A percentile compares a stretch with the other conserved stretches of the same genome.
Evolutionary conservation across 306 rosid species (phyloP).

Genomic region (Pyrus bretschneideri): DNA sequence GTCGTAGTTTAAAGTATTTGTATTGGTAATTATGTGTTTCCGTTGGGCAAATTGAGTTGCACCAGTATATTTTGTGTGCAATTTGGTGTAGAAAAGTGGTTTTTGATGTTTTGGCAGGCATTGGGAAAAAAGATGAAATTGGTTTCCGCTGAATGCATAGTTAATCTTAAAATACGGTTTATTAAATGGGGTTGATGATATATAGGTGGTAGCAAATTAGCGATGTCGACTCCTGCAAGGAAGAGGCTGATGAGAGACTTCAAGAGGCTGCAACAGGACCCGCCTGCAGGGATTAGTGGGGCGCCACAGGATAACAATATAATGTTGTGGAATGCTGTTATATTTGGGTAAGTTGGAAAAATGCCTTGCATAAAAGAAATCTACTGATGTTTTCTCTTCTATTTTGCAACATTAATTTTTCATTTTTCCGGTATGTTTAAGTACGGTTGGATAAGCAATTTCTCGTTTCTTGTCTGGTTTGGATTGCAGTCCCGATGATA

Average conservation of each 20-base stretch:
- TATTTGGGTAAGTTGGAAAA: conserved; percentile 67
- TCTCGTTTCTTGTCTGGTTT: conserved; percentile 54
- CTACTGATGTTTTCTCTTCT: neutral
- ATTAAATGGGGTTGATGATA: conserved; percentile 1
- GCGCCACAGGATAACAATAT: conserved; percentile 95
- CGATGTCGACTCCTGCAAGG: conserved; percentile 88
- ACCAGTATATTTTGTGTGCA: neutral
- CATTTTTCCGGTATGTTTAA: neutral
- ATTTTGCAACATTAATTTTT: neutral
- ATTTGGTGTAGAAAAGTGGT: neutral
- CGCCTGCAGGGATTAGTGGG: conserved; percentile 94
- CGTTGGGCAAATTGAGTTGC: neutral
- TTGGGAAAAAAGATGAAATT: neutral
- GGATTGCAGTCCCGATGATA: conserved; percentile 86
- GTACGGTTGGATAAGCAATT: conserved; percentile 35
- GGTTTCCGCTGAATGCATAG: neutral
- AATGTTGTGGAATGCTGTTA: conserved; percentile 96
- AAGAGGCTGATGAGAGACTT: conserved; percentile 95
- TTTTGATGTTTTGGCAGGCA: neutral
- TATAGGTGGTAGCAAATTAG: conserved; percentile 1
- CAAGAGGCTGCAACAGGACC: conserved; percentile 87
- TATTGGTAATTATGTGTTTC: neutral
- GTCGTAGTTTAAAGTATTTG: neutral
- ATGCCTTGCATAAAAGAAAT: neutral
- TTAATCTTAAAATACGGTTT: neutral